Conservation (phyloP, 2,329 filamentous ascomycete species). For the Chalara sp. region DNA sequence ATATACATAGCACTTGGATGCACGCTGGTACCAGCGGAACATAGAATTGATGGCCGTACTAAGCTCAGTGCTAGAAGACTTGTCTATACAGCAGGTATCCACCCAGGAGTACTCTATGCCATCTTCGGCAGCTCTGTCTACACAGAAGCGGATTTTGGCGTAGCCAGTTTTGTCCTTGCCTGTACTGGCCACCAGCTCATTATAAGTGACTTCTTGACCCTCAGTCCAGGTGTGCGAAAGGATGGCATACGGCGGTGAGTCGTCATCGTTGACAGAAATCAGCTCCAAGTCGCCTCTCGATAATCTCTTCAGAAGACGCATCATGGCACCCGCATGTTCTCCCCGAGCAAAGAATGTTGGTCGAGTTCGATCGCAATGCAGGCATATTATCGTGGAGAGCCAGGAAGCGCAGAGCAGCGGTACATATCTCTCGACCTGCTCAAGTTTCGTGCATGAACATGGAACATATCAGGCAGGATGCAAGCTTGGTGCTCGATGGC, state of each 20-base stretch:
- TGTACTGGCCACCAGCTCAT: conserved; percentile 2
- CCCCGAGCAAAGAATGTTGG: background rate
- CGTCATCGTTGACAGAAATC: conserved; percentile 1
- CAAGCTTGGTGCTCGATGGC: no score
- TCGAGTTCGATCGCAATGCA: background rate
- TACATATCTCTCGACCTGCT: background rate
- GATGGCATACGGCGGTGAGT: conserved; percentile 6
- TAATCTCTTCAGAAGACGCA: conserved; percentile 2
- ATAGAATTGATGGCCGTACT: no score
- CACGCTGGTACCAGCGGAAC: no score
- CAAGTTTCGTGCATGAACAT: background rate
- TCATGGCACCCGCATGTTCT: conserved; percentile 3
- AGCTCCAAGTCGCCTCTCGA: conserved; percentile 1
- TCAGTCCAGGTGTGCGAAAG: conserved; percentile 6
- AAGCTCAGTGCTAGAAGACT: no score
- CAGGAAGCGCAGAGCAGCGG: background rate
- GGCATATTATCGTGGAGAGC: background rate
- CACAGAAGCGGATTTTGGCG: no score
- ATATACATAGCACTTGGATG: no score
- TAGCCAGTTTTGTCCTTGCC: conserved; percentile 5
- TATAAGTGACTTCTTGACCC: conserved; percentile 5
- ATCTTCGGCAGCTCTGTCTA: no score
- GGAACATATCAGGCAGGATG: no score
- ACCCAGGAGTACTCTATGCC: no score
- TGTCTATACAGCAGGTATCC: no score